These are phyloP conservation scores for Pseudomassariella vexata DNA, from an alignment of 2,329 filamentous ascomycete species.

Conservation along the genomic window DNA sequence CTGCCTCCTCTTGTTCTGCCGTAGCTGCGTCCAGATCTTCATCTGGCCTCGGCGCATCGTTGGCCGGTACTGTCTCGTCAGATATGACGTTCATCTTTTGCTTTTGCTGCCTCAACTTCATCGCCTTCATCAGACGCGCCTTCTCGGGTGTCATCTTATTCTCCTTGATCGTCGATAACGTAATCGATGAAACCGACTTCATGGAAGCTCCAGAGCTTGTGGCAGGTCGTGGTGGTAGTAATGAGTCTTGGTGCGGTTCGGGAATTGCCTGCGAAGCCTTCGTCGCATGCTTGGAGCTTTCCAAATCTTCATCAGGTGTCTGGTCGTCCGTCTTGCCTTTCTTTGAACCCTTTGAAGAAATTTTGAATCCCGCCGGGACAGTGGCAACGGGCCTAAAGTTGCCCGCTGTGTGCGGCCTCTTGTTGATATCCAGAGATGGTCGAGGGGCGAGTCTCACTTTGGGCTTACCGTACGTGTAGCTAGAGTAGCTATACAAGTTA, in stretches of 20 bases:
- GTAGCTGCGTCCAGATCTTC: conserved; percentile 15
- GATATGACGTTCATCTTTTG: conserved; percentile 35
- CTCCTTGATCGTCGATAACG: conserved; percentile 31
- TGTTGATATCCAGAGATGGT: conserved; percentile 63
- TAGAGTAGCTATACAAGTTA: conserved; percentile 43
- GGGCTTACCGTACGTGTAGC: conserved; percentile 55
- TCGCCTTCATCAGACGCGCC: conserved; percentile 85
- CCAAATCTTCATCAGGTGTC: conserved; percentile 21
- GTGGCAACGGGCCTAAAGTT: conserved; percentile 69
- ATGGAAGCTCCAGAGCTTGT: conserved; percentile 40
- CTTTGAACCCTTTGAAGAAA: conserved; percentile 53
- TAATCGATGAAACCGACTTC: conserved; percentile 37
- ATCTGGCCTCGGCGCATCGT: conserved; percentile 18
- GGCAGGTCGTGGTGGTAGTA: conserved; percentile 31
- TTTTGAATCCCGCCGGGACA: conserved; percentile 74
- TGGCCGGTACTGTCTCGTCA: conserved; percentile 16
- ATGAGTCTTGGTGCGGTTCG: conserved; percentile 19
- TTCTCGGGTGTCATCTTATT: conserved; percentile 77
- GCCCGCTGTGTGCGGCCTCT: conserved; percentile 55
- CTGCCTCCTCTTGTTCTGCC: conserved; percentile 16
- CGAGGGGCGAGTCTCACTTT: conserved; percentile 88
- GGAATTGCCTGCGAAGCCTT: conserved; percentile 29
- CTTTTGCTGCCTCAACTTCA: conserved; percentile 84
- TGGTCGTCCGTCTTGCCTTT: conserved; percentile 31
- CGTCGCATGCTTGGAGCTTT: too few relatives aligned